A percentile compares a stretch with the other conserved stretches of the same genome.
Conservation (phyloP, 2,329 filamentous ascomycete species). For the Akanthomyces muscarius region DNA sequence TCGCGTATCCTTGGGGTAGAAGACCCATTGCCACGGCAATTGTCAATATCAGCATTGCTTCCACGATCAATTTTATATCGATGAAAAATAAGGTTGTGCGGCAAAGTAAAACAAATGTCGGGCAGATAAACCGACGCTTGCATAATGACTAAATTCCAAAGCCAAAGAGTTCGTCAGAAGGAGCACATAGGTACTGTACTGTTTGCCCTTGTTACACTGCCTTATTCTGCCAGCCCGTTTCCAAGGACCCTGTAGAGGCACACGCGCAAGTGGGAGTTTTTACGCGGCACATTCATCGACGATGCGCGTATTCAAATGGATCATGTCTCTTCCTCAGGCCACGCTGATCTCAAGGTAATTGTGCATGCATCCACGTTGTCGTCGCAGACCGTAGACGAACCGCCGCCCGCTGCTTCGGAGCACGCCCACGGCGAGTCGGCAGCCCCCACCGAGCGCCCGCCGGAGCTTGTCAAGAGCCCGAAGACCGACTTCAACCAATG, state of each 20-base stretch:
- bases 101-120: too few species aligned
- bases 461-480: constrained; percentile 28
- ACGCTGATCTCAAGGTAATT: too few species aligned
- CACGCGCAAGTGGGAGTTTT: too few species aligned
- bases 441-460: constrained; percentile 11
- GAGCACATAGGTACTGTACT: too few species aligned
- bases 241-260: too few species aligned
- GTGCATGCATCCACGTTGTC: neutral
- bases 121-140: too few species aligned
- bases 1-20: neutral
- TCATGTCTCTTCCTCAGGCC: too few species aligned
- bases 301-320: neutral
- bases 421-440: neutral
- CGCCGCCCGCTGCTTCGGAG: neutral
- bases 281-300: neutral
- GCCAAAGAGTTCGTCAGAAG: too few species aligned
- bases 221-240: too few species aligned
- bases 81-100: neutral
- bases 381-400: neutral
- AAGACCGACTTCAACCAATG: constrained; percentile 23
- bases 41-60: neutral
- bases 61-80: neutral
- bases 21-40: too few species aligned
- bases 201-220: too few species aligned
- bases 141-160: too few species aligned